A percentile compares a stretch with the other conserved stretches of the same genome.
Conservation (phyloP, 352 stramenopile species). For the Saprolegnia diclina region DNA sequence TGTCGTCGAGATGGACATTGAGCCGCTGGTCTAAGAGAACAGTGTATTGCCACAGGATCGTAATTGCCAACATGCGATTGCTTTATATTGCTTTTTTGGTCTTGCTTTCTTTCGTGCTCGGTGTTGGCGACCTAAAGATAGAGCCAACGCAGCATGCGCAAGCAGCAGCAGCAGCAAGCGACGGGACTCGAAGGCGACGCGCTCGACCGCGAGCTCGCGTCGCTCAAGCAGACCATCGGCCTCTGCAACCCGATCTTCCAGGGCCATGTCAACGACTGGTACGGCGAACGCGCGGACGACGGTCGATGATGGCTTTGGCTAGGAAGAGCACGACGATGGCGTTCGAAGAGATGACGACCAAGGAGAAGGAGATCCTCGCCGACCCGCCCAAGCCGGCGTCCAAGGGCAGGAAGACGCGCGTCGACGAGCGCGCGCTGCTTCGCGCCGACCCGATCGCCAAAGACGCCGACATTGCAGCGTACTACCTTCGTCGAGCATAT, state of each 20-base stretch:
- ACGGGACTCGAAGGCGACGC: constrained; percentile 34
- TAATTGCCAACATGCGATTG: neutral
- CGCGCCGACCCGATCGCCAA: constrained; percentile 10
- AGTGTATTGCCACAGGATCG: constrained; percentile 21
- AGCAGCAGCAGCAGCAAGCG: constrained; percentile 18
- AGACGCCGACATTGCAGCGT: constrained; percentile 23
- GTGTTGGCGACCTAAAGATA: neutral
- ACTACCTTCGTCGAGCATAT: neutral
- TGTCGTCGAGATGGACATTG: constrained; percentile 97
- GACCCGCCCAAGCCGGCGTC: constrained; percentile 41
- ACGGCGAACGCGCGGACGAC: no score
- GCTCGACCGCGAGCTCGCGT: constrained; percentile 59
- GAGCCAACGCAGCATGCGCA: constrained; percentile 21
- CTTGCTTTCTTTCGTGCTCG: neutral
- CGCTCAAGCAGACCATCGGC: constrained; percentile 60
- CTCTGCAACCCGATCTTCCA: constrained; percentile 78
- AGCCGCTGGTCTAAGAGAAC: constrained; percentile 89
- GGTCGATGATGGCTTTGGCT: neutral
- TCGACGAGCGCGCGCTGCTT: neutral
- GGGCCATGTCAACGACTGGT: constrained; percentile 66
- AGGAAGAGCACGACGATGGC: constrained; percentile 51
- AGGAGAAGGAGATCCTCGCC: constrained; percentile 46
- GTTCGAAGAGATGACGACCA: constrained; percentile 34
- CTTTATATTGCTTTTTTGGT: neutral
- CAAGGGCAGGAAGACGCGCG: constrained; percentile 5